phyloP scores from a whole-genome alignment of 1,284 basidiomycete species.

The Cutaneotrichosporon sp. region DNA sequence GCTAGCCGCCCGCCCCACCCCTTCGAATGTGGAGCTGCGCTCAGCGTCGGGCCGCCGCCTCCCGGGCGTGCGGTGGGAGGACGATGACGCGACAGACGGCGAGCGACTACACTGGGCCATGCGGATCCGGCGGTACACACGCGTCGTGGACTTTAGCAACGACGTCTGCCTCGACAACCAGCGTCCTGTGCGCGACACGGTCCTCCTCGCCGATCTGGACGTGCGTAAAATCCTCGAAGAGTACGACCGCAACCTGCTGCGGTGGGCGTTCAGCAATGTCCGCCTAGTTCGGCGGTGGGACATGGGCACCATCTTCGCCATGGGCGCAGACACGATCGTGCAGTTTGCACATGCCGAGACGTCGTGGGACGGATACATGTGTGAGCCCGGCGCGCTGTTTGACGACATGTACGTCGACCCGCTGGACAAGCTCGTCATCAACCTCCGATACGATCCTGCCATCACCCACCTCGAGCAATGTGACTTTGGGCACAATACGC shows the following conservation, averaged over 20 bases:
- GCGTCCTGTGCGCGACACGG: not conserved
- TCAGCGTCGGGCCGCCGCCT: not conserved
- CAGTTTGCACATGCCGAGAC: constrained; percentile 5
- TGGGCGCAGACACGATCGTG: constrained; percentile 2
- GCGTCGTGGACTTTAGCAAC: not conserved
- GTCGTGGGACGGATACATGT: constrained; percentile 6
- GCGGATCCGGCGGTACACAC: not conserved
- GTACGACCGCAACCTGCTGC: constrained; percentile 5
- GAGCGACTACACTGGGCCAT: not conserved
- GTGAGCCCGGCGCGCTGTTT: constrained; percentile 1
- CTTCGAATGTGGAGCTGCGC: not conserved
- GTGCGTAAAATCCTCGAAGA: not conserved
- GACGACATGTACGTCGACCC: constrained; percentile 6
- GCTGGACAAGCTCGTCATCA: not conserved
- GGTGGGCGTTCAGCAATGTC: not conserved
- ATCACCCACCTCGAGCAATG: constrained; percentile 1
- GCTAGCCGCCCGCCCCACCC: not conserved
- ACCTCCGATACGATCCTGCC: not conserved
- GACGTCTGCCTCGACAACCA: constrained; percentile 4
- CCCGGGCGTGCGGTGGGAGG: constrained; percentile 1
- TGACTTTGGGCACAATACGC: constrained; percentile 3
- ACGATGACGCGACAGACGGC: not conserved
- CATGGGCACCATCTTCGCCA: constrained; percentile 3
- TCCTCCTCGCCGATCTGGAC: not conserved
- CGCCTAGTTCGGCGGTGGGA: constrained; percentile 1